Base-by-base conservation (phyloP, 1,139 yeast genomes). In the Debaryomyces sp. region DNA sequence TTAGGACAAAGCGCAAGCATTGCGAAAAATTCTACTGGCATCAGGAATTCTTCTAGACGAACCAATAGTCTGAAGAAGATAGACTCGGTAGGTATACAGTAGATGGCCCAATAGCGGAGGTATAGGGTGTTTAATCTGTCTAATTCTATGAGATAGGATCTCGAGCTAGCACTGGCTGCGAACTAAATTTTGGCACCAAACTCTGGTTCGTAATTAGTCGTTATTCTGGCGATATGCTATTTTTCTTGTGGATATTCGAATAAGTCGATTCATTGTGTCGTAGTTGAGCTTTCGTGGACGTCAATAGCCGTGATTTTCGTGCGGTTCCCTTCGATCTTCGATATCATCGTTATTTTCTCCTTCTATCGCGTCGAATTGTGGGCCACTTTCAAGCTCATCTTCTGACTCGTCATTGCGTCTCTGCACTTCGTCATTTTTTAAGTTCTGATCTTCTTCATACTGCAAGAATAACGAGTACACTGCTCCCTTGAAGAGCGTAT, bases 401-500 rank as follows among this genome's bases (percentile, higher is more conserved):
- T 46, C 50, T 4, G 45, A 32, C 18, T 41, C 50, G 13, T 36
- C 46, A 17, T 39, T 27, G 24, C 46, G 44, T 9, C 48, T 22
- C 27, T 48, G 35, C 7, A 35, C 48, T 15, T 48, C 52, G 32
- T 56, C 51, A 13, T 40, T 43, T 36, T 50, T 51, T 35, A 46
- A 38, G 34, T 46, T 46, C 35, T 46, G 49, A 22, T 52, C 57
- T 41, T 60, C 64, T 38, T 66, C 77, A 50, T 73, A 74, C 55
- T 76, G 82, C 54, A 72, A 62, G 54, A 75, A 80, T 54, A 79
- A 63, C 5, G 85, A 80, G 60, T 85, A 85, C 1, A 85, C 89
- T 13, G 90, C 86, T 6, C 87, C 85, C 55, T 84, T 84, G 68
- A 85, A 82, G 40, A 83, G 65, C 0, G 89, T 85, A 47, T 86